Base-by-base conservation (phyloP, 1,284 basidiomycete species). In the Leccinum fuscescens region DNA sequence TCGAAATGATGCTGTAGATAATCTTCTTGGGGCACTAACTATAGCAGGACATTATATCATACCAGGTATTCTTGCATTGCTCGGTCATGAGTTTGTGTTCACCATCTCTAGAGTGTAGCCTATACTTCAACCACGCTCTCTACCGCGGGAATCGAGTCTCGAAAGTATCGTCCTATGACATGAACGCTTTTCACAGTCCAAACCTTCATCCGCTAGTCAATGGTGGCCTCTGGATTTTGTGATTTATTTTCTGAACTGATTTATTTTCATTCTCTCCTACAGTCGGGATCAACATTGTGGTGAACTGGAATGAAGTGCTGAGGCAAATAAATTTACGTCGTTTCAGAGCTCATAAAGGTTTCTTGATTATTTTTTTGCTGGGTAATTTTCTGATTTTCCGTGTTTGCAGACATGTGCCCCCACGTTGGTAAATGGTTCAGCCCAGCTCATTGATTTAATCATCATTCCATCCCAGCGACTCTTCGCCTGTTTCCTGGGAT, bases 11-110 rank as follows among this genome's bases (percentile, higher is more conserved):
- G 93, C 92, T 3, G 86, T 93, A 3, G 93, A 95, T 67, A 96
- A 96, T 71, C 76, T 95, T 4, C 85, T 97, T 67, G 94, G 93
- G 4, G 92, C 93, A 5, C 76, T 97, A 37, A 88, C 89, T 17
- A 88, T 96, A 55, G 93, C 95, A 14, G 94, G 94, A 1, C 89
- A 92, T 69, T 96, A 89, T 67, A 89, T 91, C 62, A 95, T 97
- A 60, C 94, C 94, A 67, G 94, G 90, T 89, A 74, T 55, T 66
- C 58, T 17, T 56, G 33, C 49, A 35, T 55, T 20, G 24, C 50
- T 51, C 14, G 9, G 5, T 39, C 39, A 54, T 33, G 22, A 46
- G 54, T 39, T 27, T 55, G 48, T 60, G 37, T 35, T 61, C 52
- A 70, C 54, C 6, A 1, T 55, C 55, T 35, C 55, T 66, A 92